These are phyloP conservation scores for Shiraia bambusicola DNA, from an alignment of 2,329 filamentous ascomycete genomes.

Conservation along the genomic window DNA sequence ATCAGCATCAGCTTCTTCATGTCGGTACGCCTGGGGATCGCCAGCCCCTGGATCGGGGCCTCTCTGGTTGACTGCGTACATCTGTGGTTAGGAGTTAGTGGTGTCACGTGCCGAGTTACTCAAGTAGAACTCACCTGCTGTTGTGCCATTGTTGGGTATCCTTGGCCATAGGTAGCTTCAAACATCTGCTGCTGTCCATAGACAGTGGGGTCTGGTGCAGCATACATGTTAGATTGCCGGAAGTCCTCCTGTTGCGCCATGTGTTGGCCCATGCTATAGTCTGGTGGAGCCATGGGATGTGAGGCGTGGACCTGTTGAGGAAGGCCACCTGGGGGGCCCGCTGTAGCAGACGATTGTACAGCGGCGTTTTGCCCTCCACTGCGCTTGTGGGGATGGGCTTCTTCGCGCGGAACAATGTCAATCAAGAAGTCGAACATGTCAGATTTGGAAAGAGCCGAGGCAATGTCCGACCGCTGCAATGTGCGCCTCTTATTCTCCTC, in stretches of 20 bases:
- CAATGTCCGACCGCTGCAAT: conserved; percentile 92
- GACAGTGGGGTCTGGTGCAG: conserved; percentile 69
- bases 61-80: conserved; percentile 44
- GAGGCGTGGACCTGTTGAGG: conserved; percentile 49
- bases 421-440: conserved; percentile 99
- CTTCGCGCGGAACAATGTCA: conserved; percentile 95
- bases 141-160: conserved; percentile 71
- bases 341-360: conserved; percentile 45
- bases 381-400: conserved; percentile 83
- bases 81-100: conserved; percentile 23
- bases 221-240: conserved; percentile 79
- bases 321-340: conserved; percentile 36
- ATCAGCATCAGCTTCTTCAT: conserved; percentile 43
- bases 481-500: conserved; percentile 98
- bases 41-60: conserved; percentile 41
- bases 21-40: conserved; percentile 43
- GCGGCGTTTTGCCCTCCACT: conserved; percentile 41
- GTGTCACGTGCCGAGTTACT: neutral
- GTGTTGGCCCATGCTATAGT: conserved; percentile 59
- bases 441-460: conserved; percentile 90
- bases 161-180: conserved; percentile 71
- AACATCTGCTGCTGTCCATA: conserved; percentile 85
- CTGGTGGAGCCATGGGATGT: conserved; percentile 57
- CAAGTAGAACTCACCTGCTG: conserved; percentile 68
- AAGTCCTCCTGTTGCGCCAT: conserved; percentile 68